Conservation (phyloP, 1,139 yeast genomes). For the Spathaspora sp. region DNA sequence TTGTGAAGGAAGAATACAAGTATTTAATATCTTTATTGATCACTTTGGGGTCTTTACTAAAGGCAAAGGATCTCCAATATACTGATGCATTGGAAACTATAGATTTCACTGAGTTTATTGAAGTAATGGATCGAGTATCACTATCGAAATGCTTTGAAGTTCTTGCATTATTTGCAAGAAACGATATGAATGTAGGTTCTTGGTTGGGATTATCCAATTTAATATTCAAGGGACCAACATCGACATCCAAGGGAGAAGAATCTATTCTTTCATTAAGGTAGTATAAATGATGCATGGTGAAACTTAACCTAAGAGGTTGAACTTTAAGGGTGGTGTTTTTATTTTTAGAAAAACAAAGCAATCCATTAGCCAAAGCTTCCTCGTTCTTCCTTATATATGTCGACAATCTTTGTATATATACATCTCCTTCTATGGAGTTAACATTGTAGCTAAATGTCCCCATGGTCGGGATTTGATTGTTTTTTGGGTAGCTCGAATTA, state of each 20-base stretch:
- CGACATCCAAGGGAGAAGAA: slow-evolving; percentile 49
- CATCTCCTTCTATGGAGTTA: slow-evolving; percentile 42
- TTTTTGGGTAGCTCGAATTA: too few species aligned
- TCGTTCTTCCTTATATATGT: slow-evolving; percentile 43
- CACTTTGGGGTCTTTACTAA: slow-evolving; percentile 43
- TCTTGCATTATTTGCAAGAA: slow-evolving; percentile 50
- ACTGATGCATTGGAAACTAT: slow-evolving; percentile 47
- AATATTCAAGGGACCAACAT: slow-evolving; percentile 64
- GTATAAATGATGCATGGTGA: slow-evolving; percentile 64
- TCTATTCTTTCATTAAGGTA: slow-evolving; percentile 59
- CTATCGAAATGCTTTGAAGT: slow-evolving; percentile 48
- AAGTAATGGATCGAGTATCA: slow-evolving; percentile 60
- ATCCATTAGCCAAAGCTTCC: slow-evolving; percentile 47
- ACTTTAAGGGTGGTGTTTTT: slow-evolving; percentile 24
- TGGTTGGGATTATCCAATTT: slow-evolving; percentile 58
- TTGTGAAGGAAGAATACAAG: slow-evolving; percentile 63
- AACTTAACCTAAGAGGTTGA: slow-evolving; percentile 54
- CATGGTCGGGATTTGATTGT: slow-evolving; percentile 14
- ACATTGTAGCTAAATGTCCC: slow-evolving; percentile 22
- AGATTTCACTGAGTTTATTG: slow-evolving; percentile 63
- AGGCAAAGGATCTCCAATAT: slow-evolving; percentile 41
- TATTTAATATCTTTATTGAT: slow-evolving; percentile 53
- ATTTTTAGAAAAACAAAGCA: slow-evolving; percentile 40
- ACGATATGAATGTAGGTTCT: slow-evolving; percentile 54
- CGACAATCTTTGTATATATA: slow-evolving; percentile 41